These are phyloP conservation scores for Aciculosporium take DNA, from an alignment of 2,329 filamentous ascomycete genomes.

Conservation along the genomic window DNA sequence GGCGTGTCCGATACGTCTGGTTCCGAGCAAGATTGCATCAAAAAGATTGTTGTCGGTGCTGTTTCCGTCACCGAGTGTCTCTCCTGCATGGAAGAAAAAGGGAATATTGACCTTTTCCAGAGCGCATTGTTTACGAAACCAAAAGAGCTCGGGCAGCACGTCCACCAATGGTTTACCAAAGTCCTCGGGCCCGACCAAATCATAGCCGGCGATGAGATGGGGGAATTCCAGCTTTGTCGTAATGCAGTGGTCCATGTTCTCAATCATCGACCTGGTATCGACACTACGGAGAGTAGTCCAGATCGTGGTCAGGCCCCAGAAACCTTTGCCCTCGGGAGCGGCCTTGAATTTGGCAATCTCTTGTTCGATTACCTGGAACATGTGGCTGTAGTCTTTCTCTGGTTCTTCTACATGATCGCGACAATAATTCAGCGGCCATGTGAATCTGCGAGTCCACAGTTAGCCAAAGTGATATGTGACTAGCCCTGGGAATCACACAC, in stretches of 20 bases:
- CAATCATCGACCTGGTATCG: constrained; percentile 50
- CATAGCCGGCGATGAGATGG: constrained; percentile 70
- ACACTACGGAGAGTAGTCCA: constrained; percentile 62
- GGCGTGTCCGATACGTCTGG: constrained; percentile 76
- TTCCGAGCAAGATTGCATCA: constrained; percentile 76
- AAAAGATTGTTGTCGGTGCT: constrained; percentile 70
- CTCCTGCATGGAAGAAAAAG: constrained; percentile 92
- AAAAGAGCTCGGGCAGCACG: constrained; percentile 73
- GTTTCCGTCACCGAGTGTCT: constrained; percentile 64
- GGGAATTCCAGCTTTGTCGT: constrained; percentile 66
- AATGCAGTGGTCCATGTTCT: constrained; percentile 81
- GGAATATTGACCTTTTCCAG: constrained; percentile 69
- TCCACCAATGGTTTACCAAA: constrained; percentile 60
- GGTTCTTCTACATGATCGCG: constrained; percentile 47
- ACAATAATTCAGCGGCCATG: constrained; percentile 59
- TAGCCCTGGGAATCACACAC: constrained; percentile 11
- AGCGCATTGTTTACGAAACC: constrained; percentile 78
- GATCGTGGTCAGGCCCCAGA: constrained; percentile 77
- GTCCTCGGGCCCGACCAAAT: constrained; percentile 82
- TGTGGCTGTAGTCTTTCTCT: constrained; percentile 52
- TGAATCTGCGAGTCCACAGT: constrained; percentile 34
- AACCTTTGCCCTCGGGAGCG: constrained; percentile 54
- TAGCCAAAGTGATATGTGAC: not conserved
- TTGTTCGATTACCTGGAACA: constrained; percentile 62
- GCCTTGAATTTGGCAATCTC: constrained; percentile 64